Conservation (phyloP, 2,329 filamentous ascomycete species). For the Cercospora nicotianae region DNA sequence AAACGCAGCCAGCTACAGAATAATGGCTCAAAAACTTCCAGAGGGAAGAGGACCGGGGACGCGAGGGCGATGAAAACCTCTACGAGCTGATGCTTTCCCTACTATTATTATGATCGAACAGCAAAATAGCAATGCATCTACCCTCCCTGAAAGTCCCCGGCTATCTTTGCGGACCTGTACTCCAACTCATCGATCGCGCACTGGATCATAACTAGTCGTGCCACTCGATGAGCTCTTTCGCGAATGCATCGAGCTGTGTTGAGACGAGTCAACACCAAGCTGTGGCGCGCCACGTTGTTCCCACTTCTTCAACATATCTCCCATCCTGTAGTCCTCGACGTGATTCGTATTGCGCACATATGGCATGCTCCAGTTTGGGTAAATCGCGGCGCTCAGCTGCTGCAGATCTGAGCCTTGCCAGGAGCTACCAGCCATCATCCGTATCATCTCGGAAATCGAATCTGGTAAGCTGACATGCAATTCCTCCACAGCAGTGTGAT, state of each 20-base stretch:
- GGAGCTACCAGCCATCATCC: slow-evolving; percentile 1
- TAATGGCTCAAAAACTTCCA: background rate
- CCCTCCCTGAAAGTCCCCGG: background rate
- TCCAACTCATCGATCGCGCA: background rate
- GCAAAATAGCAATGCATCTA: background rate
- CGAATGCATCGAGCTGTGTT: background rate
- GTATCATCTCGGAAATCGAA: background rate
- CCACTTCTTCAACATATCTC: slow-evolving; percentile 10
- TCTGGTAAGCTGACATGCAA: background rate
- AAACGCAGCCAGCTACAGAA: background rate
- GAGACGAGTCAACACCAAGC: background rate
- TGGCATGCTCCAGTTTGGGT: slow-evolving; percentile 16
- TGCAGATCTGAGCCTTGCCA: slow-evolving; percentile 10
- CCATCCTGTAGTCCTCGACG: slow-evolving; percentile 11
- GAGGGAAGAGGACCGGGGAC: too few species aligned
- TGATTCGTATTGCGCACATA: background rate
- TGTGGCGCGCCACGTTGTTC: background rate
- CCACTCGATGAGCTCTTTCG: background rate
- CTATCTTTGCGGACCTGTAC: background rate
- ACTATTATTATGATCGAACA: background rate
- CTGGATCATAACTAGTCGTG: slow-evolving; percentile 3
- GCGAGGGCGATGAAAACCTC: too few species aligned
- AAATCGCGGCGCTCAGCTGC: background rate
- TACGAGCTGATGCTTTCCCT: background rate
- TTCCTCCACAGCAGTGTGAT: slow-evolving; percentile 9